Conservation (phyloP, 768 basidiomycete genomes). For the Fistulinella prunicolor region DNA sequence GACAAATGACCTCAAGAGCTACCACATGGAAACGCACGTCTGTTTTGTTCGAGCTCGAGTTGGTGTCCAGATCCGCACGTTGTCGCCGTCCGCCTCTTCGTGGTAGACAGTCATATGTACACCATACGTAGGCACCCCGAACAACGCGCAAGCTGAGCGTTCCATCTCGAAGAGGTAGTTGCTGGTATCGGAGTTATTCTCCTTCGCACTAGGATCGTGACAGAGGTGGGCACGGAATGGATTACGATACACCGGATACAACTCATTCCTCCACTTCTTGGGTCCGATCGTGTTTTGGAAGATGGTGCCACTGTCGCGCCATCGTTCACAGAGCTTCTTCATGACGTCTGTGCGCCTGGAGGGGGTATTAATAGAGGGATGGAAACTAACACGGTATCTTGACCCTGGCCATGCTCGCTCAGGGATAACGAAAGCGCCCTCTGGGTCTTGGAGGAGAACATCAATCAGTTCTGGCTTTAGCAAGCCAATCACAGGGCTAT, state of each 20-base stretch:
- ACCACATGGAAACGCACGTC: slow-evolving; percentile 53
- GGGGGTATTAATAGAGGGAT: slow-evolving; percentile 49
- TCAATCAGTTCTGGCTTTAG: slow-evolving; percentile 56
- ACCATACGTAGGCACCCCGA: slow-evolving; percentile 89
- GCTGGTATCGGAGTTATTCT: slow-evolving; percentile 30
- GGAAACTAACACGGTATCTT: slow-evolving; percentile 44
- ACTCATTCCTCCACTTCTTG: slow-evolving; percentile 81
- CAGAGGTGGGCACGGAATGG: slow-evolving; percentile 57
- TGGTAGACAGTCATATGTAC: slow-evolving; percentile 82
- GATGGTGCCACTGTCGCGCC: slow-evolving; percentile 59
- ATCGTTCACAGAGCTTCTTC: slow-evolving; percentile 66
- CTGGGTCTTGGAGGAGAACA: slow-evolving; percentile 47
- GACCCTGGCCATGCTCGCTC: slow-evolving; percentile 25
- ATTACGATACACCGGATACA: slow-evolving; percentile 72
- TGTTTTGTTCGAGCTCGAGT: slow-evolving; percentile 82
- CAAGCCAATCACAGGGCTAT: slow-evolving; percentile 59
- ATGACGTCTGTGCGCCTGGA: slow-evolving; percentile 58
- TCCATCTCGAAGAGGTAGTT: slow-evolving; percentile 90
- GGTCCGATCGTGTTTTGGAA: slow-evolving; percentile 68
- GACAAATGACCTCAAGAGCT: neutral
- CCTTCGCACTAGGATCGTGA: slow-evolving; percentile 26
- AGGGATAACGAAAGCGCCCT: slow-evolving; percentile 44
- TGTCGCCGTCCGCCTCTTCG: slow-evolving; percentile 34
- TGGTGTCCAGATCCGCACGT: slow-evolving; percentile 80
- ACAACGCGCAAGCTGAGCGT: slow-evolving; percentile 81